Evolutionary conservation across 2,329 filamentous ascomycete species (phyloP).

Genomic region (Cytospora paraplurivora): DNA sequence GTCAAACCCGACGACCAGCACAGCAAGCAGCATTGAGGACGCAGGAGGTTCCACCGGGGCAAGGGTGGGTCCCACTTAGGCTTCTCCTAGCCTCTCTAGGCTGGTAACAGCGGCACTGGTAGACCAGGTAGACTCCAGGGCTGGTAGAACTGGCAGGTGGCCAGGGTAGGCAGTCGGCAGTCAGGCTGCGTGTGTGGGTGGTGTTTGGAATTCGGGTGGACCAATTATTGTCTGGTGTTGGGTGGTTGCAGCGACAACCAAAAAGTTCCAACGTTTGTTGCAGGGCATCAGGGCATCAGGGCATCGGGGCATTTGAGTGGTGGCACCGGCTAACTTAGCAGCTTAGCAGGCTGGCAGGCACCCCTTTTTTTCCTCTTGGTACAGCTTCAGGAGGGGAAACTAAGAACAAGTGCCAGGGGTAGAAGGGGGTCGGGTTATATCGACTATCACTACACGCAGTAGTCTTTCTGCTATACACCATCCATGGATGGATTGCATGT

Average conservation of each 20-base stretch:
- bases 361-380: neutral
- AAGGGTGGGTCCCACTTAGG: conserved; percentile 10
- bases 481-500: too few species aligned
- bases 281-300: neutral
- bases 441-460: too few species aligned
- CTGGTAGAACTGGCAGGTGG: neutral
- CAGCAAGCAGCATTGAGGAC: conserved; percentile 6
- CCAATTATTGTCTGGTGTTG: neutral
- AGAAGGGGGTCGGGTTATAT: neutral
- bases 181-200: neutral
- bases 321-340: neutral
- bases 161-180: too few species aligned
- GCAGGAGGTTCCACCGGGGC: conserved; percentile 14
- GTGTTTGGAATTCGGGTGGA: neutral
- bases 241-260: neutral
- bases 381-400: neutral
- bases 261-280: neutral
- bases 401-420: neutral
- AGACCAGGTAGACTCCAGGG: too few species aligned
- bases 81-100: conserved; percentile 6
- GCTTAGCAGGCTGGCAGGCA: neutral
- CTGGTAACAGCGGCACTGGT: conserved; percentile 7
- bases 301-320: neutral
- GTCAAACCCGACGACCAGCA: conserved; percentile 2
- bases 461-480: too few species aligned